Evolutionary conservation across 208 protist genomes (phyloP), one percentile per base, ranked within the genome.

Genomic region (Crithidia sp.): DNA sequence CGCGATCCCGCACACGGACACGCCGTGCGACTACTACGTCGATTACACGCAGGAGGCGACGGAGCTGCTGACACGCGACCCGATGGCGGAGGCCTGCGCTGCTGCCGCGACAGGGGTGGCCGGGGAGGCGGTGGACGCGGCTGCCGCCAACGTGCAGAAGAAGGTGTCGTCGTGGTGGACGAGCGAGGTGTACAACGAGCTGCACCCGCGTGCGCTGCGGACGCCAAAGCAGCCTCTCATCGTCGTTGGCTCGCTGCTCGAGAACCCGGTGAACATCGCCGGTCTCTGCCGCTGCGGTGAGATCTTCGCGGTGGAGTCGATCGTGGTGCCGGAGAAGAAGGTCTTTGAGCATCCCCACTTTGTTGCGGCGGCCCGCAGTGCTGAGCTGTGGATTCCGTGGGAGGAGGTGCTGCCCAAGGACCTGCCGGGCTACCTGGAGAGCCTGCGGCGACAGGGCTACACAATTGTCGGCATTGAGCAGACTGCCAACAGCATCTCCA

Each of bases 281-380:
- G 95, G 92, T 5, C 81, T 98, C 13, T 93, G 88, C 64, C 91
- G 95, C 55, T 96, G 91, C 67, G 92, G 84, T 9, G 95, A 98
- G 61, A 93, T 98, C 37, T 98, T 98, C 57, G 75, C 83, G 3
- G 82, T 91, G 17, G 90, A 96, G 84, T 70, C 86, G 49, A 75
- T 98, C 60, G 74, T 95, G 7, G 74, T 98, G 14, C 80, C 86
- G 9, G 84, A 95, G 50, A 71, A 64, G 47, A 82, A 85, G 37
- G 91, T 98, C 10, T 91, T 95, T 58, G 87, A 92, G 66, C 92
- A 96, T 68, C 91, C 91, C 2, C 89, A 96, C 77, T 98, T 98
- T 66, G 71, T 95, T 12, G 89, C 92, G 5, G 88, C 88, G 5
- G 90, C 92, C 14, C 92, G 93, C 47, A 96, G 91, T 75, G 87